Base-by-base conservation (phyloP, 1,139 yeast genomes). In the Candida smagusa region DNA sequence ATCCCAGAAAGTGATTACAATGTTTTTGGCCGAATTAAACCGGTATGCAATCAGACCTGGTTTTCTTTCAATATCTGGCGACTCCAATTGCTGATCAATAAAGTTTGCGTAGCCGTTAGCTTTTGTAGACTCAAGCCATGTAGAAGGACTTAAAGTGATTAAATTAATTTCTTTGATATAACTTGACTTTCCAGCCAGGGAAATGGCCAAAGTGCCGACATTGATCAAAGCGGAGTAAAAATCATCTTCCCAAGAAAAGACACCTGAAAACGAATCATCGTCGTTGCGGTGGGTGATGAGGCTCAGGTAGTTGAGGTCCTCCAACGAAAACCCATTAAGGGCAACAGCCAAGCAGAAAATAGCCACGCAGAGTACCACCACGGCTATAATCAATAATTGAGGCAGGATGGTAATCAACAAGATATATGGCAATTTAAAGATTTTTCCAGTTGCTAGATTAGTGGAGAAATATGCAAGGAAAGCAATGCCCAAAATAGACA, bases 151-250 rank as follows among this genome's bases (percentile, higher is more conserved):
- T 22, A 74, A 54, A 0, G 62, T 58, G 3, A 84, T 62, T n/a
- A 70, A 53, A 28, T 79, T 66, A 16, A 77, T 63, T 49, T 83
- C 89, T 30, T 77, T 72, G 27, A 81, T 72, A 53, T 81, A 84
- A 43, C 84, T 79, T 12, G 81, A 76, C 43, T 73, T 75, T 2
- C 86, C 82, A 0, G 86, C 82, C 45, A 83, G 79, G 7, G 83
- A 76, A 27, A 83, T 71, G 6, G 86, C 79, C 36, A 83, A 64
- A 39, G 77, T 66, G 0, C 89, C 88, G 35, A 80, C 56, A 46
- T 77, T 78, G 48, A 78, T 65, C 39, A 81, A 59, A 0, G 81
- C 77, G 1, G 83, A 69, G 53, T 79, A 79, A 50, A 84, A 84
- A 53, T 84, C 92, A 52, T 83, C 89, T 36, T 68, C 58, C 40